These are phyloP conservation scores for Holtermannia corniformis DNA, from an alignment of 768 basidiomycete genomes.

Conservation along the genomic window DNA sequence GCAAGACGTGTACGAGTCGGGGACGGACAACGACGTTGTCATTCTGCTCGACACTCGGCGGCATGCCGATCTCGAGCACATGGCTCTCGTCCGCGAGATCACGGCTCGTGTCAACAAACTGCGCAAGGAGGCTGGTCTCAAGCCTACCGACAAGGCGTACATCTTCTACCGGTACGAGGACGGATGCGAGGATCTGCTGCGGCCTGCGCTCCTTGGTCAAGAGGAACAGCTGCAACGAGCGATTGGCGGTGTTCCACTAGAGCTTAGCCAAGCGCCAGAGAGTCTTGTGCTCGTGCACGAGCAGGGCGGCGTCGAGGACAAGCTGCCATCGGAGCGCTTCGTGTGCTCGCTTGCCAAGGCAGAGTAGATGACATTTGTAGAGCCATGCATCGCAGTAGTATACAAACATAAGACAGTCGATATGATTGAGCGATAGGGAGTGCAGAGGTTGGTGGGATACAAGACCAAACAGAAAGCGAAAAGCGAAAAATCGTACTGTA, in stretches of 20 bases:
- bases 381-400: not conserved
- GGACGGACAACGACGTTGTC: conserved; percentile 87
- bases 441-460: too few species aligned
- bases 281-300: conserved; percentile 55
- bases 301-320: conserved; percentile 26
- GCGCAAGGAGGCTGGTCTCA: conserved; percentile 88
- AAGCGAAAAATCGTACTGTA: too few species aligned
- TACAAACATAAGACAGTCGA: not conserved
- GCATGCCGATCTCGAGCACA: conserved; percentile 72
- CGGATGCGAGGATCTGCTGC: conserved; percentile 51
- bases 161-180: conserved; percentile 74
- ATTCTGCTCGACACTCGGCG: conserved; percentile 81
- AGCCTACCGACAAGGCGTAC: conserved; percentile 86
- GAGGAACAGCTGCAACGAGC: conserved; percentile 62
- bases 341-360: conserved; percentile 1
- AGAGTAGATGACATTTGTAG: not conserved
- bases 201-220: conserved; percentile 57
- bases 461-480: too few species aligned
- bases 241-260: conserved; percentile 60
- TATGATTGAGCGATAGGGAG: too few species aligned
- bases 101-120: conserved; percentile 90
- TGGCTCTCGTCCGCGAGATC: conserved; percentile 82
- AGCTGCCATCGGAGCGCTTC: conserved; percentile 21
- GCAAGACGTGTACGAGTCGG: conserved; percentile 53
- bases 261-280: conserved; percentile 50